A percentile compares a stretch with the other conserved stretches of the same genome.
Conservation (phyloP, 2,329 filamentous ascomycete species). For the Exophiala oligosperma region DNA sequence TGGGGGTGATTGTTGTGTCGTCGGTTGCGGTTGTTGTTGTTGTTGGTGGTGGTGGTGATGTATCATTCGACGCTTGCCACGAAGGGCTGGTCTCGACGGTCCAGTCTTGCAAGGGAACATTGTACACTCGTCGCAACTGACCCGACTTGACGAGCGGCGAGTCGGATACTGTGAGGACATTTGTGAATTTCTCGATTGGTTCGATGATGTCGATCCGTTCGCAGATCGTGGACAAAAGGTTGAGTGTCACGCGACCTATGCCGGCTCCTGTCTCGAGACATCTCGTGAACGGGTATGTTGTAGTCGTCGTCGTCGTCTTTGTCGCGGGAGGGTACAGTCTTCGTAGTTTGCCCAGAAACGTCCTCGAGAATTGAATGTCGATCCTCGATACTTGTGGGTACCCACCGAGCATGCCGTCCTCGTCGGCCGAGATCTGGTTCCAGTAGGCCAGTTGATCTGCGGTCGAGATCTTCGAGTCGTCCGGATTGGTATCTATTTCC, state of each 20-base stretch:
- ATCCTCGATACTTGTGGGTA: conserved; percentile 67
- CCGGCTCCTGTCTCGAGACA: conserved; percentile 65
- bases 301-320: not conserved
- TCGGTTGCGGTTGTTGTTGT: not conserved
- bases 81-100: conserved; percentile 11
- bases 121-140: conserved; percentile 20
- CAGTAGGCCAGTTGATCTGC: conserved; percentile 42
- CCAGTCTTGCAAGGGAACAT: conserved; percentile 21
- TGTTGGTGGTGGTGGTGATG: not conserved
- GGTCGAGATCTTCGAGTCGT: conserved; percentile 38
- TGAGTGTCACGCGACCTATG: conserved; percentile 80
- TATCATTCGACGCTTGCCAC: not conserved
- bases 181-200: conserved; percentile 79
- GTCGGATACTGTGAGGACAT: conserved; percentile 47
- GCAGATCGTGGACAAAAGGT: conserved; percentile 71
- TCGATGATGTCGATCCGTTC: conserved; percentile 78
- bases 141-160: conserved; percentile 14
- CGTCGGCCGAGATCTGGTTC: conserved; percentile 41
- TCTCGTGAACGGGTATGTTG: conserved; percentile 14
- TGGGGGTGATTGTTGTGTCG: not conserved
- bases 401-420: conserved; percentile 78
- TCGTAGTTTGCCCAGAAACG: conserved; percentile 68
- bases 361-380: conserved; percentile 69
- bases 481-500: too few relatives aligned
- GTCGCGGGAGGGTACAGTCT: conserved; percentile 24